A percentile compares a stretch with the other conserved stretches of the same genome.
Conservation (phyloP, 352 stramenopile species). For the Stramenopiles sp. region DNA sequence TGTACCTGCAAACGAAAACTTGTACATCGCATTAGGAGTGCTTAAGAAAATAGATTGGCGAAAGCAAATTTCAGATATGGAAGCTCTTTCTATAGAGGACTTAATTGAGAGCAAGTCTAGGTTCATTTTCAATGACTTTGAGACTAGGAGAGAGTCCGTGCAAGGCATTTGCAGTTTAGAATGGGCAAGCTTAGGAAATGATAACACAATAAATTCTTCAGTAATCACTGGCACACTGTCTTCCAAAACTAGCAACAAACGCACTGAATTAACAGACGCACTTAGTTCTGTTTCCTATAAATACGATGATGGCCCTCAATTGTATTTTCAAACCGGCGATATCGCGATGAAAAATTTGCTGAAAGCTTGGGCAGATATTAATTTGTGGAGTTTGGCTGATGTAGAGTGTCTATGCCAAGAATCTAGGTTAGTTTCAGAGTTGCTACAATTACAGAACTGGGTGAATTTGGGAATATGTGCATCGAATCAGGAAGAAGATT, state of each 20-base stretch:
- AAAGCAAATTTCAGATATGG: not conserved
- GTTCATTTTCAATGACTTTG: not conserved
- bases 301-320: not conserved
- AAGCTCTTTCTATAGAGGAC: not conserved
- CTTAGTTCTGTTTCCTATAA: not conserved
- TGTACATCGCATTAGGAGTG: not conserved
- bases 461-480: not conserved
- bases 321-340: not conserved
- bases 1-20: not conserved
- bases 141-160: not conserved
- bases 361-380: slow-evolving; percentile 7
- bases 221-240: not conserved
- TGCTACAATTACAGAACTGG: not conserved
- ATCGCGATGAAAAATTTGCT: not conserved
- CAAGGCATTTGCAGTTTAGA: not conserved
- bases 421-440: not conserved
- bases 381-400: too few species aligned
- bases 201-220: not conserved
- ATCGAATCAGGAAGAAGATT: not conserved
- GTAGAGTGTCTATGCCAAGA: not conserved
- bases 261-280: not conserved
- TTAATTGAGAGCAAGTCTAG: not conserved
- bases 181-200: slow-evolving; percentile 2
- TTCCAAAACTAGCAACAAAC: not conserved
- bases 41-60: not conserved